phyloP scores from a whole-genome alignment of 306 rosid genomes.

The Trifolium repens region DNA sequence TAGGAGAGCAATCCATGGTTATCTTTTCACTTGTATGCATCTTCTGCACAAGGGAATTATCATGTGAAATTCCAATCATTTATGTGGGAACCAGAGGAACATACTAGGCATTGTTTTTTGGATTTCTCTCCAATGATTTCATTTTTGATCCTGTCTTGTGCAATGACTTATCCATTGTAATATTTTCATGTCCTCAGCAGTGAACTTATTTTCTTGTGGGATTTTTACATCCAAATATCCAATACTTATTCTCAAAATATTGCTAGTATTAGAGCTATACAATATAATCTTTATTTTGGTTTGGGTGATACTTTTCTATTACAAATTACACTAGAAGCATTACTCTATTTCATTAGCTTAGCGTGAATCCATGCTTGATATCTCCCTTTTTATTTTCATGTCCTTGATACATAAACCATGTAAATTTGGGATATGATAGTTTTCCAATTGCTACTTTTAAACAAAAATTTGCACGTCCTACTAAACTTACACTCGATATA shows the following conservation, averaged over 20 bases:
- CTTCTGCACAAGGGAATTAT: neutral
- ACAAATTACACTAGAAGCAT: neutral
- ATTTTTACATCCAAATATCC: neutral
- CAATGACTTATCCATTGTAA: neutral
- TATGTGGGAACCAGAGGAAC: neutral
- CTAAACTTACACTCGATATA: neutral
- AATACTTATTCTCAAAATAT: neutral
- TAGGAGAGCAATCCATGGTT: neutral
- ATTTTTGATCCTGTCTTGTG: neutral
- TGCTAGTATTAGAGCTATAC: constrained; percentile 1
- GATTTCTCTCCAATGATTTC: constrained; percentile 8
- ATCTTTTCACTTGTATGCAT: constrained; percentile 8
- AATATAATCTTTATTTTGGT: constrained; percentile 1
- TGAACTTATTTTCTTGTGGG: neutral
- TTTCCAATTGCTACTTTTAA: constrained; percentile 1
- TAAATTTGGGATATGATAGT: neutral
- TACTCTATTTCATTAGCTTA: constrained; percentile 1
- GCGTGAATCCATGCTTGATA: constrained; percentile 5
- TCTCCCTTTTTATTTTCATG: neutral
- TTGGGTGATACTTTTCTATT: constrained; percentile 3
- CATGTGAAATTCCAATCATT: constrained; percentile 1
- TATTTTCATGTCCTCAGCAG: neutral
- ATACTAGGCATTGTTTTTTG: neutral
- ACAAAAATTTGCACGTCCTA: neutral
- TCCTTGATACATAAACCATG: neutral